Evolutionary conservation across 768 basidiomycete genomes (phyloP).

Genomic region (Mycena galopus): DNA sequence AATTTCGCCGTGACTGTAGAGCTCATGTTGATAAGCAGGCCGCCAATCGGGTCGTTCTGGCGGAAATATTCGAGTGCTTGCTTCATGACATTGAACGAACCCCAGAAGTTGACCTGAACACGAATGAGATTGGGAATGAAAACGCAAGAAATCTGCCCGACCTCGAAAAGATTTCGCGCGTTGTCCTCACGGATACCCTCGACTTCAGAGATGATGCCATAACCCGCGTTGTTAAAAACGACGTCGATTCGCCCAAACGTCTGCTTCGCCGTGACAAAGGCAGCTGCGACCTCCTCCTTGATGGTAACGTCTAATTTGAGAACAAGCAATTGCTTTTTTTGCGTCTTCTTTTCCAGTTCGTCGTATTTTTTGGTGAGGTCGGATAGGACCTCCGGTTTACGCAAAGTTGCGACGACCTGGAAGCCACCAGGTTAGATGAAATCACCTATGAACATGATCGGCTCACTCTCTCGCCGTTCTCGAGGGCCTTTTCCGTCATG

Average conservation of each 20-base stretch:
- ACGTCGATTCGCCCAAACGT: conserved; percentile 59
- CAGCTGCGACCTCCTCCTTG: conserved; percentile 45
- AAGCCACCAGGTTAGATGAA: neutral
- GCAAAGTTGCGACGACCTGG: conserved; percentile 55
- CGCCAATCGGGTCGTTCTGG: conserved; percentile 55
- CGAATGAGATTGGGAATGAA: neutral
- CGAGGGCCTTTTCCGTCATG: conserved; percentile 35
- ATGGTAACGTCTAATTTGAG: conserved; percentile 55
- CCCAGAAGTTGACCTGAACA: conserved; percentile 51
- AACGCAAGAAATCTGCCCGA: neutral
- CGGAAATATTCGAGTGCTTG: conserved; percentile 53
- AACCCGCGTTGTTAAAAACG: conserved; percentile 58
- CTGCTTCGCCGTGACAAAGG: conserved; percentile 49
- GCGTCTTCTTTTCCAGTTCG: too few relatives aligned
- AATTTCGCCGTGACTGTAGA: too few relatives aligned
- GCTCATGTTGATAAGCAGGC: conserved; percentile 53
- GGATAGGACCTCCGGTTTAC: conserved; percentile 49
- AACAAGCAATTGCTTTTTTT: conserved; percentile 48
- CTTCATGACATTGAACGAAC: conserved; percentile 47
- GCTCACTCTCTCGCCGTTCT: conserved; percentile 30
- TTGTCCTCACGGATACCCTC: conserved; percentile 52
- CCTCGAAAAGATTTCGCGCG: conserved; percentile 53
- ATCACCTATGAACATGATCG: neutral
- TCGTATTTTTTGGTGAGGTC: conserved; percentile 43
- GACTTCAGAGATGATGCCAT: conserved; percentile 48